These are phyloP conservation scores for Gossypium gossypioides DNA, from an alignment of 441 rosid species.

Conservation along the genomic window DNA sequence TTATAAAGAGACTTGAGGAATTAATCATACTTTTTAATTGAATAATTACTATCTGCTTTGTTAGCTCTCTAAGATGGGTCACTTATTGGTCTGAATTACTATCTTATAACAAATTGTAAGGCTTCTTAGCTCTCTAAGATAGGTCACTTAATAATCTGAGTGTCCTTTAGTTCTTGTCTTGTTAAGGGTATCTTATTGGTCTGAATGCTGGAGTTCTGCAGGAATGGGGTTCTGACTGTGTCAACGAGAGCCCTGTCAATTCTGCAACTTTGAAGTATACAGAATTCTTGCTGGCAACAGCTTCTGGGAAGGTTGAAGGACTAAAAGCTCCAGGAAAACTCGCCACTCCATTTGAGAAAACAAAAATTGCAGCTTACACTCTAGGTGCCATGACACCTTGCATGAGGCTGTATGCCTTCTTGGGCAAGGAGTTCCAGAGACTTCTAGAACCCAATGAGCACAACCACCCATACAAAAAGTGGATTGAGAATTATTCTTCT, in stretches of 20 bases:
- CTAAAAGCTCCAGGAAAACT: conserved; percentile 80
- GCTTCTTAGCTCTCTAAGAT: conserved; percentile 1
- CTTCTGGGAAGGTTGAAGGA: conserved; percentile 89
- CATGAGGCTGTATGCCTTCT: conserved; percentile 80
- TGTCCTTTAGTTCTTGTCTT: background rate
- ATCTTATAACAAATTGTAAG: background rate
- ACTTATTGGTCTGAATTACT: background rate
- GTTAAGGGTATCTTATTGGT: background rate
- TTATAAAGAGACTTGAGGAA: background rate
- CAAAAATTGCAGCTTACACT: conserved; percentile 86
- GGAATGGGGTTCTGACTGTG: conserved; percentile 73
- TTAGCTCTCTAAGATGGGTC: background rate
- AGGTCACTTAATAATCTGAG: background rate
- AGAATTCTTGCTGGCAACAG: conserved; percentile 81
- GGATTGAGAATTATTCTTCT: conserved; percentile 71
- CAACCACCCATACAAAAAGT: conserved; percentile 64
- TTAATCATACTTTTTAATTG: background rate
- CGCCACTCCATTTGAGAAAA: conserved; percentile 85
- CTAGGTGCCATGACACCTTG: conserved; percentile 89
- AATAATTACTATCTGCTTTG: background rate
- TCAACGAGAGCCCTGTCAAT: conserved; percentile 37
- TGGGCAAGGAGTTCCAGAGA: conserved; percentile 57
- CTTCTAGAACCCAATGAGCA: conserved; percentile 37
- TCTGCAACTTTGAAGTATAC: conserved; percentile 71
- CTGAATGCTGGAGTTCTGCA: conserved; percentile 27